Conservation (phyloP, 805 yeast species). For the Candida broadrunensis region DNA sequence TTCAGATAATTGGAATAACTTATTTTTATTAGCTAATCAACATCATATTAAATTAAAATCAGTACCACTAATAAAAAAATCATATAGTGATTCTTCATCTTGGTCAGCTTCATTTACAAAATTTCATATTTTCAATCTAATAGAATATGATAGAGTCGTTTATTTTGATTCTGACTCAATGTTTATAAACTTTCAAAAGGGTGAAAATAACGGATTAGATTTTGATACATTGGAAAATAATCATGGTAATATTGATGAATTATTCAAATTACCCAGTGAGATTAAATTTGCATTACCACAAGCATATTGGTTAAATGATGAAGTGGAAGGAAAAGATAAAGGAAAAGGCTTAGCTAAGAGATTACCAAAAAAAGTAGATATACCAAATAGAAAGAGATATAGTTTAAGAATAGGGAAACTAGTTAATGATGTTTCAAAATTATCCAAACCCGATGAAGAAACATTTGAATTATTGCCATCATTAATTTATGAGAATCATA, state of each 20-base stretch:
- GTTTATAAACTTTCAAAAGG: constrained; percentile 18
- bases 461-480: constrained; percentile 14
- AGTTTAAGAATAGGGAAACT: constrained; percentile 8
- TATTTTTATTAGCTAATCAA: constrained; percentile 11
- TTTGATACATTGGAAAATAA: background rate
- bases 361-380: constrained; percentile 5
- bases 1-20: constrained; percentile 9
- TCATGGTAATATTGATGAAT: constrained; percentile 24
- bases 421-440: constrained; percentile 9
- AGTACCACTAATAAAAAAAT: constrained; percentile 15
- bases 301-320: constrained; percentile 33
- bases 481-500: constrained; percentile 19
- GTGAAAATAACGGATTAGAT: background rate
- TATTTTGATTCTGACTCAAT: constrained; percentile 60
- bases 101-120: constrained; percentile 59
- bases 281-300: constrained; percentile 29
- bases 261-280: constrained; percentile 24
- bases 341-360: constrained; percentile 3
- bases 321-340: constrained; percentile 9
- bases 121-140: constrained; percentile 47
- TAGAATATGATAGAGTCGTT: constrained; percentile 50
- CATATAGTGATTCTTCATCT: constrained; percentile 15
- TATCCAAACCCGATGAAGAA: background rate
- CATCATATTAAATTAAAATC: constrained; percentile 23
- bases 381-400: constrained; percentile 13